Evolutionary conservation across 345 rosid genomes (phyloP).

Genomic region (Pistacia atlantica): DNA sequence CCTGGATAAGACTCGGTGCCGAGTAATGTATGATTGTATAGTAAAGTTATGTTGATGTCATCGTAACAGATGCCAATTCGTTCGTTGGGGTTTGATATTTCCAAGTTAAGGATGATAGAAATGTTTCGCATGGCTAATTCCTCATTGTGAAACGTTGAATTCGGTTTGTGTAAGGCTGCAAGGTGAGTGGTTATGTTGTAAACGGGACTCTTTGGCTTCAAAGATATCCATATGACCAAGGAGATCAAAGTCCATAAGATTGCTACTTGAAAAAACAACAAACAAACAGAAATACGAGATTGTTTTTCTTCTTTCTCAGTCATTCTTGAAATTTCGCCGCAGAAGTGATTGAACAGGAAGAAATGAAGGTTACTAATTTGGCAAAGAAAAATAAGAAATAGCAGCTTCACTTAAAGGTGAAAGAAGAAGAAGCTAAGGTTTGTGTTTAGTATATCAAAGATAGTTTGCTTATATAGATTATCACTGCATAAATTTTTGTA

Average conservation of each 20-base stretch:
- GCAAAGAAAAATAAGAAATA: too few relatives aligned
- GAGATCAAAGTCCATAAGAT: not conserved
- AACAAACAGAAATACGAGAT: not conserved
- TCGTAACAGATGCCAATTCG: conserved; percentile 3
- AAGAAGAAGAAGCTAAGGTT: too few relatives aligned
- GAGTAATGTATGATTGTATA: not conserved
- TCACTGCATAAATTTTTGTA: too few relatives aligned
- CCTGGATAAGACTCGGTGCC: conserved; percentile 14
- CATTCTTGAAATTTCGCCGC: not conserved
- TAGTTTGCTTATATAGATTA: too few relatives aligned
- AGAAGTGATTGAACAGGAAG: not conserved
- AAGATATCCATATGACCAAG: not conserved
- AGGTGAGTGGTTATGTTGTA: conserved; percentile 12
- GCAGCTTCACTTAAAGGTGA: too few relatives aligned
- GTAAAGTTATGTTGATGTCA: not conserved
- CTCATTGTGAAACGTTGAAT: conserved; percentile 12
- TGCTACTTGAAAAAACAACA: conserved; percentile 6
- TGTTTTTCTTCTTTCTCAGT: too few relatives aligned
- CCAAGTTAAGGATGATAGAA: not conserved
- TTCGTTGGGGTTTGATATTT: conserved; percentile 20
- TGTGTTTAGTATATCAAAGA: too few relatives aligned
- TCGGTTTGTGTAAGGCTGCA: not conserved
- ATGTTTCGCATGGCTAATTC: not conserved
- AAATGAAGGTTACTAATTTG: too few relatives aligned
- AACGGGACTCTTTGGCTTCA: conserved; percentile 9